phyloP scores from a whole-genome alignment of 805 yeast species.

The Ogataea ganodermae region DNA sequence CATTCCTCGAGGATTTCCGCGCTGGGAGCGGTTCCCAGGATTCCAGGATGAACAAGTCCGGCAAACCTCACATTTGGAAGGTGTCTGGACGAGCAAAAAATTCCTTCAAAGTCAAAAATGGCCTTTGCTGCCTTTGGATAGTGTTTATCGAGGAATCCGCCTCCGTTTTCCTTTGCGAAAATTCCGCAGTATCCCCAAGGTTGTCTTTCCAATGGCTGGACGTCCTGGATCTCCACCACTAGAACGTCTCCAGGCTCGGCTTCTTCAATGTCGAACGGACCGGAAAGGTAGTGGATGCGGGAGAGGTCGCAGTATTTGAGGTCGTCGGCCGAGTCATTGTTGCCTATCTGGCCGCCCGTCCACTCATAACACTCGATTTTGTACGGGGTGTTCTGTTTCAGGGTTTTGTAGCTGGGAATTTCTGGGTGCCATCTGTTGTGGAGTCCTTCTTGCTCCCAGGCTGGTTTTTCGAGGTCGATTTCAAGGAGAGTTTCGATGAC shows the following conservation, averaged over 20 bases:
- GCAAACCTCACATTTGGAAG: conserved; percentile 52
- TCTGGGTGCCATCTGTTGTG: conserved; percentile 60
- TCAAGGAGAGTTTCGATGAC: conserved; percentile 41
- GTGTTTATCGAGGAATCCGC: conserved; percentile 50
- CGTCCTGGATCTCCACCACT: conserved; percentile 51
- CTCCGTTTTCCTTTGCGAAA: conserved; percentile 51
- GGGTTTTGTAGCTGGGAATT: conserved; percentile 42
- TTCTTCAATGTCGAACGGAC: conserved; percentile 47
- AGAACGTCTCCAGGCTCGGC: conserved; percentile 51
- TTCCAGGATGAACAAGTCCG: conserved; percentile 54
- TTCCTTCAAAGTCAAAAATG: conserved; percentile 53
- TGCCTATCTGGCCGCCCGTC: conserved; percentile 54
- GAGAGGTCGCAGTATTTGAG: conserved; percentile 46
- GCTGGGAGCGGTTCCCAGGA: conserved; percentile 53
- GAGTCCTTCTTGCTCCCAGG: conserved; percentile 46
- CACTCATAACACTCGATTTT: conserved; percentile 54
- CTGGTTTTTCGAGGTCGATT: conserved; percentile 46
- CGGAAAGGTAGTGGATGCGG: conserved; percentile 49
- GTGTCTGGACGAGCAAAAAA: conserved; percentile 50
- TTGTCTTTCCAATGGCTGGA: conserved; percentile 52
- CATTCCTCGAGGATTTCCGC: conserved; percentile 44
- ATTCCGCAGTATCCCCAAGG: conserved; percentile 58
- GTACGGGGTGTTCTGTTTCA: conserved; percentile 45
- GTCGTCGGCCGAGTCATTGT: conserved; percentile 51
- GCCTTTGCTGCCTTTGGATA: conserved; percentile 56